Percentiles rank a stretch among this genome's conserved stretches.
Conservation (phyloP, 148 eudicot genomes). For the Chenopodium suecicum region DNA sequence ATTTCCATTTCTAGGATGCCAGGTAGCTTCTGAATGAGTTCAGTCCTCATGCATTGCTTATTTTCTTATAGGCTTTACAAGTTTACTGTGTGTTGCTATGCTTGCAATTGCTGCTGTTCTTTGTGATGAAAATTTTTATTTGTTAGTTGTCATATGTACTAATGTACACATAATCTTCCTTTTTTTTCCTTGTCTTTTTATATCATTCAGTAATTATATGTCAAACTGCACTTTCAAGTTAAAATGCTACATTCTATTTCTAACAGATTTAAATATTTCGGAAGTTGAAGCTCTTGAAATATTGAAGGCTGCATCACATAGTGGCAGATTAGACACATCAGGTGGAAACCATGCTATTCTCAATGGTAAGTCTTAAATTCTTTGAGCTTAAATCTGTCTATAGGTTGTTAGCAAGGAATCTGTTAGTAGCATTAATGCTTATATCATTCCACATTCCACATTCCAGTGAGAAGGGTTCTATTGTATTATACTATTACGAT, state of each 20-base stretch:
- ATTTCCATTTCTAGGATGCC: background rate
- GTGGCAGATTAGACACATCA: slow-evolving; percentile 40
- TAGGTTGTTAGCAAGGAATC: background rate
- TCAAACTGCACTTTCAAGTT: background rate
- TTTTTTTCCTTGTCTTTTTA: background rate
- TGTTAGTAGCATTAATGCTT: background rate
- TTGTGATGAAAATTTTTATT: background rate
- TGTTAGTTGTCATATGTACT: background rate
- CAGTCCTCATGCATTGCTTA: background rate
- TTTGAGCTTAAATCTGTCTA: background rate
- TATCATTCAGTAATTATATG: background rate
- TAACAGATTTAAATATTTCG: slow-evolving; percentile 59
- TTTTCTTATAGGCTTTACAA: background rate
- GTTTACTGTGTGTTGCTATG: background rate
- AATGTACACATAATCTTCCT: background rate
- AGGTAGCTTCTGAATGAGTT: no score
- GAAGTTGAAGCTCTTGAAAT: slow-evolving; percentile 72
- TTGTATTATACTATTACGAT: background rate
- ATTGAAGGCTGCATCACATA: slow-evolving; percentile 62
- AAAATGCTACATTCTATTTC: background rate
- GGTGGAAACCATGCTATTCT: slow-evolving; percentile 42
- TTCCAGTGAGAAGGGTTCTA: background rate
- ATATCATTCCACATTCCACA: background rate
- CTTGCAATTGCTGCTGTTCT: background rate
- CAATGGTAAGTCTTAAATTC: slow-evolving; percentile 41